These are phyloP conservation scores for Cyclotella kingstonii DNA, from an alignment of 108 stramenopile species.

Conservation along the genomic window DNA sequence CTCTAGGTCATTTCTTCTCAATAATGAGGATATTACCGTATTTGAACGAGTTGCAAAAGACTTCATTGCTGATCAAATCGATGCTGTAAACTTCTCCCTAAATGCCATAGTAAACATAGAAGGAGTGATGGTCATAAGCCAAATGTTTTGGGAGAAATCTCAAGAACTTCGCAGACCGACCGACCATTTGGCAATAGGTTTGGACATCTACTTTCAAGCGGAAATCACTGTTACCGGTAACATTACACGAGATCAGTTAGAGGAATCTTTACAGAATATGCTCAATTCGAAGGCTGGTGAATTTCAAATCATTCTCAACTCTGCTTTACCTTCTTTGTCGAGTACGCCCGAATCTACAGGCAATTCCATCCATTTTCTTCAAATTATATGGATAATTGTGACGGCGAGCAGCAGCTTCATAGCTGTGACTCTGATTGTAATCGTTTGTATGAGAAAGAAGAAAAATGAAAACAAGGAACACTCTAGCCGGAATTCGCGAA, in stretches of 20 bases:
- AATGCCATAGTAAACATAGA: too few relatives aligned
- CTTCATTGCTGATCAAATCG: too few relatives aligned
- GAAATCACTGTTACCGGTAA: not conserved
- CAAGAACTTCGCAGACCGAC: too few relatives aligned
- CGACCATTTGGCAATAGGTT: too few relatives aligned
- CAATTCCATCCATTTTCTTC: not conserved
- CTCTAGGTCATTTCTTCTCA: too few relatives aligned
- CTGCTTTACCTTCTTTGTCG: not conserved
- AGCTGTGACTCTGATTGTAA: not conserved
- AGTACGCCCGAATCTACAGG: not conserved
- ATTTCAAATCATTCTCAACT: not conserved
- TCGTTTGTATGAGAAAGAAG: not conserved
- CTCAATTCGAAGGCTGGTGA: not conserved
- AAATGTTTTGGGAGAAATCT: too few relatives aligned
- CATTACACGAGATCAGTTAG: not conserved
- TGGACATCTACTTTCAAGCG: constrained; percentile 2
- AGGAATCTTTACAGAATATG: not conserved
- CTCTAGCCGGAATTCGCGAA: not conserved
- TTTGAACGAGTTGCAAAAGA: too few relatives aligned
- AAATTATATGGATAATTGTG: not conserved
- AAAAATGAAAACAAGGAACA: not conserved
- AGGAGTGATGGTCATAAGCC: too few relatives aligned
- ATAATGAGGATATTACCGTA: too few relatives aligned
- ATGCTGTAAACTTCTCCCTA: too few relatives aligned
- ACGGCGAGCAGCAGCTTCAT: not conserved